Evolutionary conservation across 805 yeast species (phyloP).

Genomic region (Saturnispora diversa): DNA sequence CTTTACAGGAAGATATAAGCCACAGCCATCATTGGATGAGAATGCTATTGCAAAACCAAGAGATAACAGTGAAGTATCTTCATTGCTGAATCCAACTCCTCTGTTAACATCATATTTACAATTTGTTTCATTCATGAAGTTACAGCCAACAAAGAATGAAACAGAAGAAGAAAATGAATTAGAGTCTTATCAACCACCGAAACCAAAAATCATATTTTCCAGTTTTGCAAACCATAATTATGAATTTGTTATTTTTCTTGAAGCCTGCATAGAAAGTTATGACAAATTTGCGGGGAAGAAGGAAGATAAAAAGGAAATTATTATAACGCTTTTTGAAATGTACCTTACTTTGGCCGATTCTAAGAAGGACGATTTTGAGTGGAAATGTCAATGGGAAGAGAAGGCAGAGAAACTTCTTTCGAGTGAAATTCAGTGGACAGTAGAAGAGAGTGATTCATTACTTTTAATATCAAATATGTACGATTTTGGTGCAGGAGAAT

Average conservation of each 20-base stretch:
- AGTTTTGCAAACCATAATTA: slow-evolving; percentile 79
- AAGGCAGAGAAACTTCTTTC: slow-evolving; percentile 54
- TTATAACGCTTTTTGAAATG: slow-evolving; percentile 75
- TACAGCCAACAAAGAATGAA: slow-evolving; percentile 6
- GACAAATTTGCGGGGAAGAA: slow-evolving; percentile 64
- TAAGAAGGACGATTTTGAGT: slow-evolving; percentile 25
- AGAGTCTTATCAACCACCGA: slow-evolving; percentile 85
- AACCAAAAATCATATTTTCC: slow-evolving; percentile 78
- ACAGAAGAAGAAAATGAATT: slow-evolving; percentile 11
- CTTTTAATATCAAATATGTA: slow-evolving; percentile 51
- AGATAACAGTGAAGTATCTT: slow-evolving; percentile 14
- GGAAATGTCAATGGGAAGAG: slow-evolving; percentile 46
- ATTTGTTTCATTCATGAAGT: slow-evolving; percentile 27
- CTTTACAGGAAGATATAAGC: slow-evolving; percentile 76
- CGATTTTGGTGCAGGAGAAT: slow-evolving; percentile 44
- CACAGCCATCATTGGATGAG: slow-evolving; percentile 27
- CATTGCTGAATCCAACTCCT: slow-evolving; percentile 29
- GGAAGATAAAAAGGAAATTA: slow-evolving; percentile 63
- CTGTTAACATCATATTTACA: slow-evolving; percentile 50
- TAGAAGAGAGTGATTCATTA: slow-evolving; percentile 49
- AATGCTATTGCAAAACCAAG: slow-evolving; percentile 10
- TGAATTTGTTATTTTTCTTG: slow-evolving; percentile 85
- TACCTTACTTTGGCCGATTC: slow-evolving; percentile 46
- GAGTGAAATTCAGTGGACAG: slow-evolving; percentile 32
- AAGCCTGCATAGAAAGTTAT: slow-evolving; percentile 78